A percentile compares a stretch with the other conserved stretches of the same genome.
Evolutionary conservation across 768 basidiomycete species (phyloP).

Genomic region (Boletus eberwhitei): DNA sequence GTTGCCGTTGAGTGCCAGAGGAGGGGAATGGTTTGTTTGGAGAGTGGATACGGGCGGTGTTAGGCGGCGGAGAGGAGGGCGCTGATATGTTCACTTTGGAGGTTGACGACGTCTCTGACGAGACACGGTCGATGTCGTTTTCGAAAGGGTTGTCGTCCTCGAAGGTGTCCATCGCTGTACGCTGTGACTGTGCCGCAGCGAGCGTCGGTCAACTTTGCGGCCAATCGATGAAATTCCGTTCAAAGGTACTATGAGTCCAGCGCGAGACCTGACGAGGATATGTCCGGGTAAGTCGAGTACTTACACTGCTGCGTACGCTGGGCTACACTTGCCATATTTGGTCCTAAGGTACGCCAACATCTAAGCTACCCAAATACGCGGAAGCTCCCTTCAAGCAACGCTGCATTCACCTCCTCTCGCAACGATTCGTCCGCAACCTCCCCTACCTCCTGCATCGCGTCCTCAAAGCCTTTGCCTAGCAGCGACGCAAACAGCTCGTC

Average conservation of each 20-base stretch:
- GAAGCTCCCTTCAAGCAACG: constrained; percentile 42
- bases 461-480: constrained; percentile 70
- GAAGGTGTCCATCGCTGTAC: constrained; percentile 35
- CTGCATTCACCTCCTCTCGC: constrained; percentile 33
- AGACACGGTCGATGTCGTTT: constrained; percentile 36
- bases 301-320: constrained; percentile 6
- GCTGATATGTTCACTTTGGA: constrained; percentile 41
- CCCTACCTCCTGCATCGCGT: constrained; percentile 25
- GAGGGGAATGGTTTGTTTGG: constrained; percentile 53
- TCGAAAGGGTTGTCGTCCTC: constrained; percentile 72
- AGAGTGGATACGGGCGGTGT: constrained; percentile 44
- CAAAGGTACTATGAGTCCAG: background rate
- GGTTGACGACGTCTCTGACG: constrained; percentile 36
- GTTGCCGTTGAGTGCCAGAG: constrained; percentile 51
- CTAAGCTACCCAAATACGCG: constrained; percentile 53
- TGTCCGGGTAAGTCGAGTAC: background rate
- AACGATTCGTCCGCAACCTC: constrained; percentile 28
- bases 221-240: background rate
- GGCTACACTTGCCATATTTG: constrained; percentile 25
- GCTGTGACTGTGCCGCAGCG: background rate
- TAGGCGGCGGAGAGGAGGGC: constrained; percentile 53
- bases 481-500: constrained; percentile 92
- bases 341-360: background rate
- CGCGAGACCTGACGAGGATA: background rate
- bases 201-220: background rate